Evolutionary conservation across 129 eudicot genomes (phyloP), one percentile per base, ranked within the genome.

Genomic region (Centrapalus pauciflorus): DNA sequence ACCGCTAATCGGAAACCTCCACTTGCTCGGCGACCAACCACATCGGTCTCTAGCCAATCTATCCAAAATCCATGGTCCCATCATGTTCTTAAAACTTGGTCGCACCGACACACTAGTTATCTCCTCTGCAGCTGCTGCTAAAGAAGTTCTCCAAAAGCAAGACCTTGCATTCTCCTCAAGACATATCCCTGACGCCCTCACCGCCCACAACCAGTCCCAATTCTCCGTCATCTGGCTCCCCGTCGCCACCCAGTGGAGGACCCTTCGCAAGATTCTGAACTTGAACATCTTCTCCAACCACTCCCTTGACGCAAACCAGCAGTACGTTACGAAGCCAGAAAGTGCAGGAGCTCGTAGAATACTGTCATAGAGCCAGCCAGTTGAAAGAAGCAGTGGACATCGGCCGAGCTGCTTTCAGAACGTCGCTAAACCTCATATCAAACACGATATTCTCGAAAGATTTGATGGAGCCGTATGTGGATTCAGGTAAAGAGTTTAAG

Each of bases 101-200:
- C 57, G 69, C 20, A 49, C 69, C 21, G 77, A 69, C 54, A 80
- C 84, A n/a, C 16, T 88, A 3, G 89, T 88, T 67, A 72, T 85
- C 14, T 80, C 96, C 33, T 85, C 96, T 0, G 24, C 87, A 3
- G 50, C 62, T 24, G 67, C 76, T 17, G 93, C 93, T 10, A 78
- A 71, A 67, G 83, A 80, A 68, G 86, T 84, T 49, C 77, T 88
- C 59, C 86, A 80, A 34, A 80, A 80, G 50, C 89, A 88, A 25
- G 96, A 84, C 63, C 71, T 82, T 4, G 77, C 73, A 8, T 85
- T 85, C 68, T 82, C 87, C 32, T 28, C 72, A 27, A 71, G 89
- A 23, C 46, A 55, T 7, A 9, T 88, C 29, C 88, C 84, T 0
- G 83, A 88, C 70, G 87, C 89, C n/a, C 20, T 75, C 35, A 68